Conservation (phyloP, 148 eudicot genomes). For the Silene uniflora region DNA sequence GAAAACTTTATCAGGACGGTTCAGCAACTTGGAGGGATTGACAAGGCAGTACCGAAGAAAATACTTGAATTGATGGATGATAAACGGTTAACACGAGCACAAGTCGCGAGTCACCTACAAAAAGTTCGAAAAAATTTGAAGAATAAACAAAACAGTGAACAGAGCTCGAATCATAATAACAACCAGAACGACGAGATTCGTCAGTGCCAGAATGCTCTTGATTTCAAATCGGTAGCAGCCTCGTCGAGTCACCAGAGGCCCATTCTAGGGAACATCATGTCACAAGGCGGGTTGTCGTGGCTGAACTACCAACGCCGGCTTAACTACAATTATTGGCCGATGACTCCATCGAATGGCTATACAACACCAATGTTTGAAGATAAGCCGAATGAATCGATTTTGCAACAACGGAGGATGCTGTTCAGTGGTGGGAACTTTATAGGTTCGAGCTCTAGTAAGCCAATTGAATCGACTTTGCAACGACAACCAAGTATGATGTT, state of each 20-base stretch:
- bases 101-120: slow-evolving; percentile 34
- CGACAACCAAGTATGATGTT: background rate
- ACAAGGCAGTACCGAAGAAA: slow-evolving; percentile 26
- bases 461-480: background rate
- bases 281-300: background rate
- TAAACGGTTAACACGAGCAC: slow-evolving; percentile 8
- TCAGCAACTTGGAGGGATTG: slow-evolving; percentile 24
- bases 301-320: background rate
- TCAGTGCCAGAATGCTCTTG: background rate
- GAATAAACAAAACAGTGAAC: background rate
- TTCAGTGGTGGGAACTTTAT: background rate
- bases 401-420: background rate
- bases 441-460: no score
- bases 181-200: no score
- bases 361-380: background rate
- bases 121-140: slow-evolving; percentile 18
- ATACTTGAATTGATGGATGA: slow-evolving; percentile 23
- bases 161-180: background rate
- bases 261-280: background rate
- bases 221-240: background rate
- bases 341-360: background rate
- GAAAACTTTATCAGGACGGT: slow-evolving; percentile 19
- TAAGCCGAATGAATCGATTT: background rate
- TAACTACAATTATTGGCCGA: background rate
- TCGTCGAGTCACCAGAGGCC: background rate